Evolutionary conservation across 78 protist species (phyloP).

Genomic region (Polysphondylium violaceum): DNA sequence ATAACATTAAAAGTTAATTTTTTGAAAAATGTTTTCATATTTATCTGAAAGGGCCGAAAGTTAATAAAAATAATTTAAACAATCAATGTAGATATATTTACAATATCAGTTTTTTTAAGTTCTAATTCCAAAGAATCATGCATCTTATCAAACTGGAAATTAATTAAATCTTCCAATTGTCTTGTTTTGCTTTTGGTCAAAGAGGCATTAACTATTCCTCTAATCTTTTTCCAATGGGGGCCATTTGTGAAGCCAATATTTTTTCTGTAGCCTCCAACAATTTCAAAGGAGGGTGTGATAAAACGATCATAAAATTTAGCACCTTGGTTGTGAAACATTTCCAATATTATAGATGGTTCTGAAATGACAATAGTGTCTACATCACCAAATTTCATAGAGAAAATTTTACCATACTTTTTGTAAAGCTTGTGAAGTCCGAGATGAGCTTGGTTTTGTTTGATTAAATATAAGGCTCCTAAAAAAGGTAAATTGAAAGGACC

Average conservation of each 20-base stretch:
- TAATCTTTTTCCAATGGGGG: constrained; percentile 19
- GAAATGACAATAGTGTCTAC: constrained; percentile 19
- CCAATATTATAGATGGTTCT: constrained; percentile 41
- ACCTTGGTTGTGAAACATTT: constrained; percentile 1
- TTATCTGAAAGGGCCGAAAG: neutral
- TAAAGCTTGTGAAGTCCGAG: constrained; percentile 4
- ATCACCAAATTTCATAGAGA: constrained; percentile 23
- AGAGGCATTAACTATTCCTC: constrained; percentile 8
- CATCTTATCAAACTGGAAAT: constrained; percentile 20
- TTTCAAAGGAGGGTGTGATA: constrained; percentile 9
- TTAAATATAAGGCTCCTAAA: constrained; percentile 34
- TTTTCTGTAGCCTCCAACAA: constrained; percentile 39
- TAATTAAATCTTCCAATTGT: constrained; percentile 10
- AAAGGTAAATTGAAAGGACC: constrained; percentile 58
- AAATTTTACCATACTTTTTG: constrained; percentile 35
- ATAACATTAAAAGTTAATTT: constrained; percentile 44
- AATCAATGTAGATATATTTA: neutral
- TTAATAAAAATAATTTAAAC: neutral
- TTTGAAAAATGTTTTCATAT: constrained; percentile 47
- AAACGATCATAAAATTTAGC: constrained; percentile 16
- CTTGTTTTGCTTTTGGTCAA: constrained; percentile 37
- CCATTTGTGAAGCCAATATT: constrained; percentile 29
- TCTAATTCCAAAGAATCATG: neutral
- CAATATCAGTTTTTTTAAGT: neutral
- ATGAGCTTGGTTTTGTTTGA: constrained; percentile 10